Evolutionary conservation across 1,284 basidiomycete genomes (phyloP), one percentile per base, ranked within the genome.

Genomic region (Melampsora americana): DNA sequence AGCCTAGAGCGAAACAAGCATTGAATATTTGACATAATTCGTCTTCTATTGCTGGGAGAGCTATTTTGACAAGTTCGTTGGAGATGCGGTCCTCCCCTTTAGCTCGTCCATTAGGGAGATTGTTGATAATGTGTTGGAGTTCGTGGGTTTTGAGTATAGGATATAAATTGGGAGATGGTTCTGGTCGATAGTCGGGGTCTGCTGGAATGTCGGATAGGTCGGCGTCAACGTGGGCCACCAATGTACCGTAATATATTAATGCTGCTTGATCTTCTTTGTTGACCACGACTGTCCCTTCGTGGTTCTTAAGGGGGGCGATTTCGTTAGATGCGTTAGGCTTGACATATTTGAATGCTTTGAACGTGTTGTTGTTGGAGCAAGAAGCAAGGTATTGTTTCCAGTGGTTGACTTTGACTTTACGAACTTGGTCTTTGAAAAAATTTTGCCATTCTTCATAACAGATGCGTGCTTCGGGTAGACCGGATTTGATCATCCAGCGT

Each of bases 241-340:
- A 67, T n/a, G 65, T 67, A 14, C 32, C 65, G 18, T 67, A 7
- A 48, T 44, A 67, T 11, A 67, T 30, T 23, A 67, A 28, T 46
- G 26, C 5, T 14, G 65, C 42, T 39, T 44, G 11, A 18, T 48
- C 65, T 28, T 48, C 20, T 20, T 46, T 67, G 20, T 67, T 48
- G 6, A 35, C 30, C 7, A 30, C 42, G 6, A 65, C 16, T 18
- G 20, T 11, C 14, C 32, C 62, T 9, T 65, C 30, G 6, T 18
- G 6, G 9, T 65, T 65, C 32, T 11, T 12, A 6, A 35, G 23
- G 14, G 30, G 62, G 11, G 42, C 16, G 11, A 65, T 11, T 11
- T 35, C 30, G 11, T 35, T 30, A 18, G 20, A 12, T 26, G 12
- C 16, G 11, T 5, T 23, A 6, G 30, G 12, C 42, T 65, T 65